Evolutionary conservation across 352 stramenopile species (phyloP).

Genomic region (Phytophthora cactorum): DNA sequence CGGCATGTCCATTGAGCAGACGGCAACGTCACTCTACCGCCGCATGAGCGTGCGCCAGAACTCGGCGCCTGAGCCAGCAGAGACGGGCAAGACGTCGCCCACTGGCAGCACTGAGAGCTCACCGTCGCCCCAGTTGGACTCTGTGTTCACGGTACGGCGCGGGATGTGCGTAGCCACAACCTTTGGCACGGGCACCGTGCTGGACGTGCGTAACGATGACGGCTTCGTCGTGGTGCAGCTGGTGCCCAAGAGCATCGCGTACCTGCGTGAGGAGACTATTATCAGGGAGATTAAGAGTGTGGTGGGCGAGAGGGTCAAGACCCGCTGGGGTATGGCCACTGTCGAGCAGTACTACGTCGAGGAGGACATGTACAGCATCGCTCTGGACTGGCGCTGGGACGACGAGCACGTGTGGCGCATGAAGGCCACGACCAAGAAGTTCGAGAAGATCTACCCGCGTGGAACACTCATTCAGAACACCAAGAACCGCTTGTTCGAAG

Average conservation of each 20-base stretch:
- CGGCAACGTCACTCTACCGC: conserved; percentile 53
- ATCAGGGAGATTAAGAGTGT: conserved; percentile 85
- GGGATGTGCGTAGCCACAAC: conserved; percentile 76
- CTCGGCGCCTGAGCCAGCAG: conserved; percentile 33
- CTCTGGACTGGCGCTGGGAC: conserved; percentile 88
- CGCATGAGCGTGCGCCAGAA: conserved; percentile 62
- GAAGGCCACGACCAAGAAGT: conserved; percentile 92
- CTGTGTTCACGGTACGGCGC: conserved; percentile 50
- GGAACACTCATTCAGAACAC: conserved; percentile 80
- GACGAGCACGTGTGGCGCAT: conserved; percentile 90
- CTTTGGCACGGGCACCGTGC: conserved; percentile 77
- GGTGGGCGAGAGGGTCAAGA: conserved; percentile 86
- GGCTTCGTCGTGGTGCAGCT: conserved; percentile 80
- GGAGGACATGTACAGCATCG: conserved; percentile 91
- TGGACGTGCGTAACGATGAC: conserved; percentile 76
- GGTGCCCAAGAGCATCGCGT: conserved; percentile 74
- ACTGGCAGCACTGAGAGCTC: conserved; percentile 29
- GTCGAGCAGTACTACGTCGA: conserved; percentile 88
- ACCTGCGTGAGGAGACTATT: conserved; percentile 70
- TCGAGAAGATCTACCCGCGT: conserved; percentile 74
- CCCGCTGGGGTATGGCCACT: conserved; percentile 81
- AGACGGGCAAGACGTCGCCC: conserved; percentile 33
- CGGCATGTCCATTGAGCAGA: conserved; percentile 65
- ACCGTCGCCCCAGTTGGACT: conserved; percentile 43
- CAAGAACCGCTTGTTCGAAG: conserved; percentile 82